These are phyloP conservation scores for Cafeteria roenbergensis DNA, from an alignment of 108 stramenopile genomes.

Conservation along the genomic window DNA sequence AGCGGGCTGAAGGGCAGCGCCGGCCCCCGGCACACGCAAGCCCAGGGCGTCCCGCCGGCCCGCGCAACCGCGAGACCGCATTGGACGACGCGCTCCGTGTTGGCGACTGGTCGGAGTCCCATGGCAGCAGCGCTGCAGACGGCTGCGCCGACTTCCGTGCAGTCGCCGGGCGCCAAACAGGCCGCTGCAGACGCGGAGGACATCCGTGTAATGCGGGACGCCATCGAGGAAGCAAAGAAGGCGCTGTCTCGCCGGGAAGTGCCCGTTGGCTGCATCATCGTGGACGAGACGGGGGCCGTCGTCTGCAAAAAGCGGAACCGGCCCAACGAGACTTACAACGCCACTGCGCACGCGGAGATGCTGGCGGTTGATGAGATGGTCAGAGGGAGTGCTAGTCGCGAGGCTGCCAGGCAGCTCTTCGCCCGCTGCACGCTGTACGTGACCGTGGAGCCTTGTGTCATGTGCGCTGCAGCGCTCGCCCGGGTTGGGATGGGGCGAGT, in stretches of 20 bases:
- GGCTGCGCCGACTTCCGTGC: no score
- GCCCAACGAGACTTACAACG: slow-evolving; percentile 19
- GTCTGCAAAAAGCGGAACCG: slow-evolving; percentile 16
- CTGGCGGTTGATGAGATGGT: slow-evolving; percentile 20
- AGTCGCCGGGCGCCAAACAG: no score
- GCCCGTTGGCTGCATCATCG: slow-evolving; percentile 32
- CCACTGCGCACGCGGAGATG: slow-evolving; percentile 30
- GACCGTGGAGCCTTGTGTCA: slow-evolving; percentile 39
- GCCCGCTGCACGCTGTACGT: slow-evolving; percentile 16
- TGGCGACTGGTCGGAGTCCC: no score
- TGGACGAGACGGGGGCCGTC: slow-evolving; percentile 5
- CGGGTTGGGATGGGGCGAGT: slow-evolving; percentile 11
- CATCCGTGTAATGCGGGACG: slow-evolving; percentile 6
- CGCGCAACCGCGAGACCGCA: no score
- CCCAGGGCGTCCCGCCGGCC: no score
- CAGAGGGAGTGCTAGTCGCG: not conserved
- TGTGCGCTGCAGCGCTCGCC: slow-evolving; percentile 33
- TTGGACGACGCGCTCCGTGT: no score
- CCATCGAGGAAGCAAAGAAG: slow-evolving; percentile 4
- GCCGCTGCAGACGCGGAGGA: no score
- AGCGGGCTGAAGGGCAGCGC: no score
- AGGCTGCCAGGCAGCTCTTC: not conserved
- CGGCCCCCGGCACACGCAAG: no score
- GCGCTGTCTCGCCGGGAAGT: slow-evolving; percentile 22
- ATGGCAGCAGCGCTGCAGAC: no score